phyloP scores from a whole-genome alignment of 2,329 filamentous ascomycete species.

The Alternaria arborescens region DNA sequence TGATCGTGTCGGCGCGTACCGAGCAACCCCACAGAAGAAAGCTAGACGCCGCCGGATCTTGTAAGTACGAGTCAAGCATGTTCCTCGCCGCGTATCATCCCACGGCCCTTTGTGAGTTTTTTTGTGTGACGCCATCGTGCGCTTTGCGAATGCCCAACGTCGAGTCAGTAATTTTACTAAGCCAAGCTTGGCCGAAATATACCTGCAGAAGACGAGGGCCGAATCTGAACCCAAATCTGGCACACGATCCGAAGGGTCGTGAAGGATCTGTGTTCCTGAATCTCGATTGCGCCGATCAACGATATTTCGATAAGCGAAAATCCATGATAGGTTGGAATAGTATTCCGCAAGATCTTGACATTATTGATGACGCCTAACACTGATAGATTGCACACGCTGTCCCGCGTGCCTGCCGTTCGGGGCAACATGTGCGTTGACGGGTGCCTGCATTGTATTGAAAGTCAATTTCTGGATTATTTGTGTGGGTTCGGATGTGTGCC shows the following conservation, averaged over 20 bases:
- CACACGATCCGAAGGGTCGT: conserved; percentile 4
- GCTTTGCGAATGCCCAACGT: conserved; percentile 2
- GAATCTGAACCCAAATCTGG: not conserved
- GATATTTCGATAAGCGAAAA: conserved; percentile 19
- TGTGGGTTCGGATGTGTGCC: conserved; percentile 3
- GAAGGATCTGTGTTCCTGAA: conserved; percentile 8
- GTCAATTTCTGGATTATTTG: not conserved
- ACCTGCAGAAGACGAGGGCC: not conserved
- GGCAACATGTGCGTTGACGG: conserved; percentile 1
- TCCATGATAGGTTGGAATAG: conserved; percentile 15
- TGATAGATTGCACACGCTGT: conserved; percentile 7
- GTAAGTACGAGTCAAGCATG: not conserved
- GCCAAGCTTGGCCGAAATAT: not conserved
- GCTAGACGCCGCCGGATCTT: not conserved
- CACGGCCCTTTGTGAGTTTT: not conserved
- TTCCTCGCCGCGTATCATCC: not conserved
- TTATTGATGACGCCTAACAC: conserved; percentile 17
- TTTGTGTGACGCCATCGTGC: conserved; percentile 15
- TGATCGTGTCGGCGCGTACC: conserved; percentile 14
- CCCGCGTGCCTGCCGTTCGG: conserved; percentile 7
- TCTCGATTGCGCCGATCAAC: not conserved
- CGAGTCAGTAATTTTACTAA: conserved; percentile 2
- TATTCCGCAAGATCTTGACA: conserved; percentile 3
- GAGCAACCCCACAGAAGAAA: conserved; percentile 7
- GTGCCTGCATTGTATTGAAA: conserved; percentile 17